phyloP scores from a whole-genome alignment of 2,329 filamentous ascomycete genomes.

The Xylariaceae sp. region DNA sequence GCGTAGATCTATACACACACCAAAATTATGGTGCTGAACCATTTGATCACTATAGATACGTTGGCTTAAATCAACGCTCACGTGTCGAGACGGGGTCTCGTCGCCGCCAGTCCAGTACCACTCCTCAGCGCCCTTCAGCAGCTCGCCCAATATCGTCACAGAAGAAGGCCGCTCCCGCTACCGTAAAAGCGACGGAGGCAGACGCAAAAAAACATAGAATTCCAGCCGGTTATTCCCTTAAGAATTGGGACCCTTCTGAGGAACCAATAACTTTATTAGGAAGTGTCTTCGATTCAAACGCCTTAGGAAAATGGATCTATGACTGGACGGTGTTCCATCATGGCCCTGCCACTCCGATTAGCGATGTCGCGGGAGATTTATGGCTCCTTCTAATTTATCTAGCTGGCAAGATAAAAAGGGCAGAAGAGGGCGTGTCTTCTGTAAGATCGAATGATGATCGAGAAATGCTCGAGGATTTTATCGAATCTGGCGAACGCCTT shows the following conservation, averaged over 20 bases:
- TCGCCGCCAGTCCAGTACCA: not conserved
- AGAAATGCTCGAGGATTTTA: conserved; percentile 86
- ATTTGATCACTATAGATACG: not conserved
- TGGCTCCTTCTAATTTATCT: conserved; percentile 95
- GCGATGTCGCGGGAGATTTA: conserved; percentile 89
- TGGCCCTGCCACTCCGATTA: conserved; percentile 79
- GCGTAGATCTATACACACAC: not conserved
- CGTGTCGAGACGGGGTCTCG: too few species aligned
- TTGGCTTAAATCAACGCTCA: not conserved
- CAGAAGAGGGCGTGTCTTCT: conserved; percentile 74
- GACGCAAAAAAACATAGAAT: not conserved
- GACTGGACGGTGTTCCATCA: conserved; percentile 94
- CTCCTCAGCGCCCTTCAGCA: not conserved
- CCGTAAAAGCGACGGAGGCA: not conserved
- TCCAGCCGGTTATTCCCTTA: not conserved
- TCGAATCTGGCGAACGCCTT: conserved; percentile 83
- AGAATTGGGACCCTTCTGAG: not conserved
- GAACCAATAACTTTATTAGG: not conserved
- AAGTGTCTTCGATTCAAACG: not conserved
- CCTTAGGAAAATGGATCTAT: conserved; percentile 46
- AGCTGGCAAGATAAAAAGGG: conserved; percentile 91
- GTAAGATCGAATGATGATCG: conserved; percentile 75
- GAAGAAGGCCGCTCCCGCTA: not conserved
- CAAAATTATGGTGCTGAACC: not conserved
- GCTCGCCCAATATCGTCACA: too few species aligned